phyloP scores from a whole-genome alignment of 23 red algal species.

The Cyanidioschyzon merolae region DNA sequence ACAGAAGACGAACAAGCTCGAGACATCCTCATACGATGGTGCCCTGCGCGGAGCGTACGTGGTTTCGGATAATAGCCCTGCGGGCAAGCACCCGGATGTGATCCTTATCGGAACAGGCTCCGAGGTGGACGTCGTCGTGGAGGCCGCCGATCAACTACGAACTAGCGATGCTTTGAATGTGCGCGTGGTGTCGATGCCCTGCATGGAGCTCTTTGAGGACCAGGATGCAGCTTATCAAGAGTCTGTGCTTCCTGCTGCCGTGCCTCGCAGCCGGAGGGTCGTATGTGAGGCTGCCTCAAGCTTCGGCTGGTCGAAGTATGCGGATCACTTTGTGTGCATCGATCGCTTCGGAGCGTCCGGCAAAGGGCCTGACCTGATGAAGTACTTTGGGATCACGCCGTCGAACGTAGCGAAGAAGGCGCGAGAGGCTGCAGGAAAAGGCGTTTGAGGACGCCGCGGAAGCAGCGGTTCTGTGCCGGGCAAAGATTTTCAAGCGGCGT shows the following conservation, averaged over 20 bases:
- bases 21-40: constrained; percentile 39
- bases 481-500: not conserved
- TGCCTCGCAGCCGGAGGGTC: constrained; percentile 30
- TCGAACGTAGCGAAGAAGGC: constrained; percentile 43
- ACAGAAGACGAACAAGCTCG: constrained; percentile 40
- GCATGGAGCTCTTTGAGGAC: constrained; percentile 64
- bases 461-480: not conserved
- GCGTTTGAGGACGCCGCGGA: not conserved
- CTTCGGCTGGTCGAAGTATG: constrained; percentile 73
- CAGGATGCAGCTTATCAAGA: constrained; percentile 58
- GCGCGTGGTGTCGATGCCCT: constrained; percentile 83
- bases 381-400: constrained; percentile 50
- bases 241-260: constrained; percentile 38
- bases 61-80: constrained; percentile 32
- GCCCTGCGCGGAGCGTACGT: constrained; percentile 70
- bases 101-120: constrained; percentile 81
- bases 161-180: constrained; percentile 35
- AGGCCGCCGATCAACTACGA: constrained; percentile 55
- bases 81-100: constrained; percentile 35
- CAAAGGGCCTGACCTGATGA: constrained; percentile 35
- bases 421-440: not conserved
- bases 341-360: constrained; percentile 79
- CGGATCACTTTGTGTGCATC: constrained; percentile 39
- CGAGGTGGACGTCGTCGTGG: constrained; percentile 43
- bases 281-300: constrained; percentile 51